Base-by-base conservation (phyloP, 352 stramenopile genomes). In the Phytophthora pini region DNA sequence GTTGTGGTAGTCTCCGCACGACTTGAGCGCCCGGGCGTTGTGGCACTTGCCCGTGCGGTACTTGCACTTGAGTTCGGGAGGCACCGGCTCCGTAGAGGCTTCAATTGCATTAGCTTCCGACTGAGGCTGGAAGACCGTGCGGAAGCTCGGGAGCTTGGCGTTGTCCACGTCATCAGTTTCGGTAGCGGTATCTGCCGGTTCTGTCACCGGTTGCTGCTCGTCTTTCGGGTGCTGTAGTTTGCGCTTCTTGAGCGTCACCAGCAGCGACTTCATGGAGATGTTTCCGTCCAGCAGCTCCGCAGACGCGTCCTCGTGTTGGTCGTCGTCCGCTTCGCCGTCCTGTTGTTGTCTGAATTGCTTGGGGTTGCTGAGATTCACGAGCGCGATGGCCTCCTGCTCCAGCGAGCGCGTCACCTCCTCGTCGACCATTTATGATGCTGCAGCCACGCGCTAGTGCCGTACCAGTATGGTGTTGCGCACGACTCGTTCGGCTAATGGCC, bases 21-120 rank as follows among this genome's bases (percentile, higher is more conserved):
- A 88, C 70, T 94, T 94, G 58, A 92, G 76, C 31, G 85, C 85
- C 4, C 85, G 78, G 40, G 65, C 61, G 58, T 94, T 89, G 56
- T 74, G 74, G 68, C 85, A 94, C 56, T 94, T 94, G 24, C 85
- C 85, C 12, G 85, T 92, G n/a, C 82, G 84, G 69, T 92, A 92
- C 50, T 92, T 89, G 74, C 85, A 93, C 61, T 90, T 88, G 56
- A 92, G 72, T 49, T 85, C 76, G 8, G 54, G 45, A 10, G 74
- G 61, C 38, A 71, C 56, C 24, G 64, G 51, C 38, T 70, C 44
- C 6, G 27, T 29, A 34, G 54, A 61, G 32, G 56, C 46, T 31
- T 59, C 34, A 43, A 20, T 10, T 43, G 38, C n/a, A 9, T 43
- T 43, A 34, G 24, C 2, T 17, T 56, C 52, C 17, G 12, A 57